These are phyloP conservation scores for Scheffersomyces titani DNA, from an alignment of 1,139 yeast species.

Conservation along the genomic window DNA sequence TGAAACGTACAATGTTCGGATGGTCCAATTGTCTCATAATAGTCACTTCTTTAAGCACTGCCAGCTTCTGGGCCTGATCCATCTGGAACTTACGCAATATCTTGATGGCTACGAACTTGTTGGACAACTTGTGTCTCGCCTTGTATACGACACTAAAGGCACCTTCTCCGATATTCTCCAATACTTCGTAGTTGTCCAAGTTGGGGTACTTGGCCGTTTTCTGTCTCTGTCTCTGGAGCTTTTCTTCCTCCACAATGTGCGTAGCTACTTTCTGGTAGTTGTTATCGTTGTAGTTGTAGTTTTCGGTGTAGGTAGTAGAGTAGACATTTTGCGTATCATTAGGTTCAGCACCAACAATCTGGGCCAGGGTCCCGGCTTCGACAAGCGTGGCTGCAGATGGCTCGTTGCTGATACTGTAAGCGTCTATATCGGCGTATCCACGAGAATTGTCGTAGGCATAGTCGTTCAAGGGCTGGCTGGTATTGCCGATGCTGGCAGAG, in stretches of 20 bases:
- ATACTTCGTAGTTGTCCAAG: constrained; percentile 45
- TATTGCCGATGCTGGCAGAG: background rate
- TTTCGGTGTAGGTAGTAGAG: constrained; percentile 7
- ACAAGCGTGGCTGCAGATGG: background rate
- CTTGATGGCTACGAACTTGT: constrained; percentile 60
- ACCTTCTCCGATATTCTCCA: constrained; percentile 69
- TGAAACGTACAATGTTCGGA: constrained; percentile 49
- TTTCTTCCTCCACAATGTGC: constrained; percentile 66
- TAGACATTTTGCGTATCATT: background rate
- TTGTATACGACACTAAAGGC: constrained; percentile 88
- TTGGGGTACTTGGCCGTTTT: constrained; percentile 43
- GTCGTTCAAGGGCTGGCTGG: constrained; percentile 1
- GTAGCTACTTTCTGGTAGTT: constrained; percentile 53
- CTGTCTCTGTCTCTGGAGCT: constrained; percentile 35
- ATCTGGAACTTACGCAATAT: constrained; percentile 56
- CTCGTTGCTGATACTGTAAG: constrained; percentile 1
- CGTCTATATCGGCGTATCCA: background rate
- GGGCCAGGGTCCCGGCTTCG: background rate
- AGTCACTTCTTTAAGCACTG: constrained; percentile 59
- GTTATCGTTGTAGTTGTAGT: constrained; percentile 5
- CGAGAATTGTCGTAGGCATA: background rate
- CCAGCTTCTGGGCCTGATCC: constrained; percentile 55
- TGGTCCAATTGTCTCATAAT: constrained; percentile 58
- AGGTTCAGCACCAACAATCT: constrained; percentile 2
- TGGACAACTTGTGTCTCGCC: constrained; percentile 50